Percentiles rank a stretch among this genome's conserved stretches.
Evolutionary conservation across 2,329 filamentous ascomycete genomes (phyloP).

Genomic region (Ophiostoma ulmi): DNA sequence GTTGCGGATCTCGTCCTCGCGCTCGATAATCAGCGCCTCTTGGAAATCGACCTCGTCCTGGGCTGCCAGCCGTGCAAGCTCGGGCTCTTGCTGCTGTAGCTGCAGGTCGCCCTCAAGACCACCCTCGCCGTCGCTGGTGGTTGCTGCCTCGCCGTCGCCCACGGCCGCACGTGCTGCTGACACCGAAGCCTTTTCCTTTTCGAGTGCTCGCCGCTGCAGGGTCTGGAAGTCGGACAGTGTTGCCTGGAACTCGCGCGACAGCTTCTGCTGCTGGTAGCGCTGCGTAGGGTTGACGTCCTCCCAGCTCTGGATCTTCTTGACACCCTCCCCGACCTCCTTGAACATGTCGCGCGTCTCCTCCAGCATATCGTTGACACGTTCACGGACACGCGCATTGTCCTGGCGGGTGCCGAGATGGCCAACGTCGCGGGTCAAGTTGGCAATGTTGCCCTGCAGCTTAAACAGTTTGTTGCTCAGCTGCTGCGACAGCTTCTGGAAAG

Average conservation of each 20-base stretch:
- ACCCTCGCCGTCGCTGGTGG: conserved; percentile 27
- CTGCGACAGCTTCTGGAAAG: conserved; percentile 78
- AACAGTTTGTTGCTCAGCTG: conserved; percentile 85
- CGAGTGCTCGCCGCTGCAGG: conserved; percentile 82
- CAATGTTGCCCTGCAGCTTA: conserved; percentile 80
- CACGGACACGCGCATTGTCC: conserved; percentile 84
- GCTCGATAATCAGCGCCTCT: conserved; percentile 89
- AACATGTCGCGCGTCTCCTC: conserved; percentile 83
- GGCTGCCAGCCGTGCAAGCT: conserved; percentile 74
- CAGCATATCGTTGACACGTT: conserved; percentile 80
- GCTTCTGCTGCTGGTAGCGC: conserved; percentile 92
- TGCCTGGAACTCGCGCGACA: conserved; percentile 87
- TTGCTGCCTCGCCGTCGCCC: conserved; percentile 44
- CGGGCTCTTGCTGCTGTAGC: conserved; percentile 57
- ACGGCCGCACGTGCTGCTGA: conserved; percentile 76
- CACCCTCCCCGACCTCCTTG: conserved; percentile 84
- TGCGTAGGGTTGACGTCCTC: conserved; percentile 83
- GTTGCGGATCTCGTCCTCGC: conserved; percentile 92
- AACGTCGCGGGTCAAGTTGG: conserved; percentile 77
- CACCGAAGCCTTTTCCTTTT: conserved; percentile 85
- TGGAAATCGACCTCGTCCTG: conserved; percentile 98
- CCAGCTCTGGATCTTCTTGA: conserved; percentile 88
- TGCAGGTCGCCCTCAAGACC: conserved; percentile 30
- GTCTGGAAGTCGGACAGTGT: conserved; percentile 86
- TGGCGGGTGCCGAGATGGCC: conserved; percentile 81